Conservation (phyloP, 352 stramenopile species). For the Globisporangium acanthophoron region DNA sequence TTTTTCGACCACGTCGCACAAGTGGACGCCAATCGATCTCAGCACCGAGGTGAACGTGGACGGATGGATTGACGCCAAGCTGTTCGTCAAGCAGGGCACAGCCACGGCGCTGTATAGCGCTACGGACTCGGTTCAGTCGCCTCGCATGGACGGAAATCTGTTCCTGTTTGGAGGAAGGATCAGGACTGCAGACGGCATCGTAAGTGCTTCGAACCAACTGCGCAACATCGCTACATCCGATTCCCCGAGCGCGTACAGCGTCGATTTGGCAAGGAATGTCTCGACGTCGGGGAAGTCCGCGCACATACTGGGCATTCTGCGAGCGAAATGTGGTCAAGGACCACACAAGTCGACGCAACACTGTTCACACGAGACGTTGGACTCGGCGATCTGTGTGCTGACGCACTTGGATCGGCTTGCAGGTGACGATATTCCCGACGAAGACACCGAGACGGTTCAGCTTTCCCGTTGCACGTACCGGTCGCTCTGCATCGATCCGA, state of each 20-base stretch:
- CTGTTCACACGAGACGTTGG: constrained; percentile 39
- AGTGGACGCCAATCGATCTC: constrained; percentile 59
- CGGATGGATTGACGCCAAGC: constrained; percentile 31
- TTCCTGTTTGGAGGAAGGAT: constrained; percentile 40
- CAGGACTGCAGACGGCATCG: constrained; percentile 19
- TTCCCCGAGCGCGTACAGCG: constrained; percentile 29
- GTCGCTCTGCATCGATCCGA: constrained; percentile 77
- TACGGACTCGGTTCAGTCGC: constrained; percentile 23
- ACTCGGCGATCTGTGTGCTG: constrained; percentile 70
- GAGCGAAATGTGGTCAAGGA: constrained; percentile 31
- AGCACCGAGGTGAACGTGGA: constrained; percentile 34
- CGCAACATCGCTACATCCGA: constrained; percentile 33
- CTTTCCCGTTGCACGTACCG: constrained; percentile 71
- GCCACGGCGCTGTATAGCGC: constrained; percentile 41
- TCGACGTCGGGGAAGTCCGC: constrained; percentile 49
- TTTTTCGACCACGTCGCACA: constrained; percentile 60
- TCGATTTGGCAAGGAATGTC: constrained; percentile 43
- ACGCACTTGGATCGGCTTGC: constrained; percentile 75
- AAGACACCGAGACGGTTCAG: constrained; percentile 76
- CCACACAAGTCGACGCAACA: constrained; percentile 28
- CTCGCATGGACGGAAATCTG: constrained; percentile 19
- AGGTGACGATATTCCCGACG: constrained; percentile 63
- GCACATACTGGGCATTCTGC: constrained; percentile 41
- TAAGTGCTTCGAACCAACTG: constrained; percentile 11
- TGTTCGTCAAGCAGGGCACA: constrained; percentile 41